Conservation (phyloP, 2,329 filamentous ascomycete genomes). For the Neurospora sp. region DNA sequence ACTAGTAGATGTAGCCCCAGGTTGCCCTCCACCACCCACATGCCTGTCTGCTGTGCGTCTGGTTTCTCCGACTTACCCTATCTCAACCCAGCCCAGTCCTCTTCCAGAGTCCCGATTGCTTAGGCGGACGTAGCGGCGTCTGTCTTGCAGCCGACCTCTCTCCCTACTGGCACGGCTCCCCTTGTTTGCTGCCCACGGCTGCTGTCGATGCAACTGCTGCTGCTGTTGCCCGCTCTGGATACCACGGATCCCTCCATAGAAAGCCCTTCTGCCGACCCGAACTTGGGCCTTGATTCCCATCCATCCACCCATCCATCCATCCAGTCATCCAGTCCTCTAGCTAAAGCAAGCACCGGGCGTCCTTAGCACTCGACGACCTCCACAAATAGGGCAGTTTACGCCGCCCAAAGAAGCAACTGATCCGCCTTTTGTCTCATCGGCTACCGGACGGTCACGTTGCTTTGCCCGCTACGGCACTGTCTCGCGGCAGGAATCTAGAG, state of each 20-base stretch:
- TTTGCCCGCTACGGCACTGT: constrained; percentile 1
- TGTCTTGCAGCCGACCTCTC: constrained; percentile 20
- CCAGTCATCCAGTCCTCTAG: constrained; percentile 6
- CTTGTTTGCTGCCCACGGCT: constrained; percentile 15
- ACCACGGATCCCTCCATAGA: constrained; percentile 3
- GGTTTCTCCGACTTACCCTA: constrained; percentile 12
- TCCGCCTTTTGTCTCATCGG: constrained; percentile 2
- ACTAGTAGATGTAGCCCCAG: constrained; percentile 19
- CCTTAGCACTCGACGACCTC: background rate
- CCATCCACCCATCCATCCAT: constrained; percentile 6
- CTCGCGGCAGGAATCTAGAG: constrained; percentile 11
- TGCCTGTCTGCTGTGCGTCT: constrained; percentile 17
- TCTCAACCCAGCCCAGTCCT: constrained; percentile 15
- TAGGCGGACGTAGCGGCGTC: constrained; percentile 18
- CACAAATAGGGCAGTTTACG: constrained; percentile 4
- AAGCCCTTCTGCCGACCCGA: background rate
- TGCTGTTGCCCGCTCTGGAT: constrained; percentile 11
- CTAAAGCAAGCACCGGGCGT: constrained; percentile 1
- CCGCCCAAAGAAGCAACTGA: constrained; percentile 5
- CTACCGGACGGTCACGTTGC: constrained; percentile 2
- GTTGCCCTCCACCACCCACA: constrained; percentile 18
- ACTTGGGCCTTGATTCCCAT: background rate
- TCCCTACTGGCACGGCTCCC: constrained; percentile 16
- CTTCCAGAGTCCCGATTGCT: constrained; percentile 19
- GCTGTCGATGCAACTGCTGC: constrained; percentile 6